These are phyloP conservation scores for Discostella stelligeroides DNA, from an alignment of 108 stramenopile genomes.

Conservation along the genomic window DNA sequence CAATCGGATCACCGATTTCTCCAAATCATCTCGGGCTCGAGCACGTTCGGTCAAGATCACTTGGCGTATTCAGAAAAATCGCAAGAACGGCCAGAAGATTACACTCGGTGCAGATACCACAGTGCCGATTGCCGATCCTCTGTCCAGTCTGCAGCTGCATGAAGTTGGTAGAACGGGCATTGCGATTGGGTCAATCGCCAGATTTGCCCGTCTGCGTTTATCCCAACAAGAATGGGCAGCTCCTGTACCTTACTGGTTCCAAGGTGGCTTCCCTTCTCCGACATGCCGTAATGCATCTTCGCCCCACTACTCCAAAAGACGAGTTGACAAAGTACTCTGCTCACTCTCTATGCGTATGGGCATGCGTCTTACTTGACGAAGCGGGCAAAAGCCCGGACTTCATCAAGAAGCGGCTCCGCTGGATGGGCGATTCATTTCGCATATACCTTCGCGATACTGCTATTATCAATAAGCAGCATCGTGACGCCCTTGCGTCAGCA, in stretches of 20 bases:
- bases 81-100: constrained; percentile 1
- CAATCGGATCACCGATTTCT: not conserved
- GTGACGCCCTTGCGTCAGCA: not conserved
- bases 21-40: not conserved
- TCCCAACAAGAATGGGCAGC: not conserved
- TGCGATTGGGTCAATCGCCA: not conserved
- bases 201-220: constrained; percentile 3
- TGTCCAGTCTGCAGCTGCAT: not conserved
- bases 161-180: not conserved
- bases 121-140: not conserved
- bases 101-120: not conserved
- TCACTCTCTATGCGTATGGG: constrained; percentile 22
- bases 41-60: not conserved
- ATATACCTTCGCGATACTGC: not conserved
- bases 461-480: not conserved
- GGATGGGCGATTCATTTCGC: constrained; percentile 8
- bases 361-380: constrained; percentile 9
- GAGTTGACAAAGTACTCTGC: constrained; percentile 3
- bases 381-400: not conserved
- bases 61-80: constrained; percentile 22
- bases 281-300: not conserved
- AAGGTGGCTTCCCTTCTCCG: not conserved
- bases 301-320: not conserved
- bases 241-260: constrained; percentile 3
- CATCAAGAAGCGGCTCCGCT: constrained; percentile 7